Evolutionary conservation across 306 rosid species (phyloP).

Genomic region (Delonix regia): DNA sequence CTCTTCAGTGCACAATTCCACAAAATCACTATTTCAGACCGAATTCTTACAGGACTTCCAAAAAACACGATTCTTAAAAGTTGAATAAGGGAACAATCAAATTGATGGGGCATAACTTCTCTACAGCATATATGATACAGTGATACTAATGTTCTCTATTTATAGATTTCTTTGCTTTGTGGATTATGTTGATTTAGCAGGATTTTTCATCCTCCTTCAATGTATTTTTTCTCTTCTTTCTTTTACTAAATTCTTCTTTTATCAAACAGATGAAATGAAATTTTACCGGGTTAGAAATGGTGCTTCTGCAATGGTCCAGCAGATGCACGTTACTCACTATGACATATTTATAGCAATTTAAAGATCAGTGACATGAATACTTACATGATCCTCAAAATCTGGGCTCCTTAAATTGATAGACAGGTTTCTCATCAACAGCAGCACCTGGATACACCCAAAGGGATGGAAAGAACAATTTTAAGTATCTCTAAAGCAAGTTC

Average conservation of each 20-base stretch:
- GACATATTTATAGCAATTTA: slow-evolving; percentile 23
- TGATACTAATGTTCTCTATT: neutral
- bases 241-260: neutral
- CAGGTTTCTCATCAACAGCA: slow-evolving; percentile 90
- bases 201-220: neutral
- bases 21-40: neutral
- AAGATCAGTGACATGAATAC: slow-evolving; percentile 40
- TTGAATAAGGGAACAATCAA: neutral
- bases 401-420: slow-evolving; percentile 89
- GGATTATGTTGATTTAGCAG: neutral
- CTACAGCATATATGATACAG: neutral
- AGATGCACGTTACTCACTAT: neutral
- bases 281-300: neutral
- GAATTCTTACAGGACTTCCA: neutral
- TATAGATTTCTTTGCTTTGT: neutral
- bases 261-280: neutral
- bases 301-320: neutral
- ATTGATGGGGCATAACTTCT: neutral
- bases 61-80: too few species aligned
- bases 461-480: slow-evolving; percentile 2
- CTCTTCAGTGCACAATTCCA: neutral
- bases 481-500: slow-evolving; percentile 5
- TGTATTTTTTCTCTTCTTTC: neutral
- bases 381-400: slow-evolving; percentile 91
- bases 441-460: slow-evolving; percentile 61